Evolutionary conservation across 192 early-diverging fungal genomes (phyloP).

Genomic region (Backusella liffmaniae): DNA sequence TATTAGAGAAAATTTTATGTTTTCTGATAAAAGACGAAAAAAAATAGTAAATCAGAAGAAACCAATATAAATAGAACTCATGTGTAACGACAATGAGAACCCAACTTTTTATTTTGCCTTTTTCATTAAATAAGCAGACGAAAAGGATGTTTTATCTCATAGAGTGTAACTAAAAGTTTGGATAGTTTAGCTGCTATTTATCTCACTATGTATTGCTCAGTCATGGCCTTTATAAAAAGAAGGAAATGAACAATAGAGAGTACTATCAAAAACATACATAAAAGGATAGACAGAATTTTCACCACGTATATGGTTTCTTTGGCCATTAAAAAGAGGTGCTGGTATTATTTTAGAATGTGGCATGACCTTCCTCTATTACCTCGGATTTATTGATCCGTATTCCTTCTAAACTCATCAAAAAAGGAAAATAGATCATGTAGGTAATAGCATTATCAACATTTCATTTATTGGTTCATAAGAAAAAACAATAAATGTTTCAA

Average conservation of each 20-base stretch:
- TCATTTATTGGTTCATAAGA: background rate
- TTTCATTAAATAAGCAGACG: background rate
- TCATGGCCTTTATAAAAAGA: background rate
- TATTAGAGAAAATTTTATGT: background rate
- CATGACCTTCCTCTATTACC: constrained; percentile 3
- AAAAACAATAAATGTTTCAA: background rate
- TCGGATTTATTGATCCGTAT: background rate
- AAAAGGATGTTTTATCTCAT: background rate
- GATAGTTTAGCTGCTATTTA: background rate
- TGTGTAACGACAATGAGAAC: background rate
- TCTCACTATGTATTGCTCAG: background rate
- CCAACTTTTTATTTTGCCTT: background rate
- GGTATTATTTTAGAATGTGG: background rate
- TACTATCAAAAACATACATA: background rate
- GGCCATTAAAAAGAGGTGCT: background rate
- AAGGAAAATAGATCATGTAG: background rate
- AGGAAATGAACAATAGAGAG: too few species aligned
- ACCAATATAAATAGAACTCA: background rate
- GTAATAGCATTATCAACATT: background rate
- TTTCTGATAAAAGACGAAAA: background rate
- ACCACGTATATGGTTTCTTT: background rate
- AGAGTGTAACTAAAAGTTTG: background rate
- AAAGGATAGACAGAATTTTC: background rate
- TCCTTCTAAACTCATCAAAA: background rate
- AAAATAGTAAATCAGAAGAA: background rate